Evolutionary conservation across 129 eudicot genomes (phyloP).

Genomic region (Artemisia argyi): DNA sequence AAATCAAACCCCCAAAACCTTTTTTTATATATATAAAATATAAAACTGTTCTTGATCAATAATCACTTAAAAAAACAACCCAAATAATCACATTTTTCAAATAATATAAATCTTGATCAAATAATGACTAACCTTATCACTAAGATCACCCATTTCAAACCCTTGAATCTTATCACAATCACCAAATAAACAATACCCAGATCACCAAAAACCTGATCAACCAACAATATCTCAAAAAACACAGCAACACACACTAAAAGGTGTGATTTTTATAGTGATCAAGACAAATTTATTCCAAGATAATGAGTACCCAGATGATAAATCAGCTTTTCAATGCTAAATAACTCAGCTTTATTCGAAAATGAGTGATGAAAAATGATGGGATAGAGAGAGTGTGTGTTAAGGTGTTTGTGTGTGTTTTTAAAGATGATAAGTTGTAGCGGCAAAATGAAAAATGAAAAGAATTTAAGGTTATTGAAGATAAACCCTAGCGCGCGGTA

Average conservation of each 20-base stretch:
- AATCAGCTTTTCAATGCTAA: neutral
- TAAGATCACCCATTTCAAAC: slow-evolving; percentile 1
- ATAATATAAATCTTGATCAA: neutral
- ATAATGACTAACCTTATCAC: slow-evolving; percentile 11
- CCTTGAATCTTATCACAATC: neutral
- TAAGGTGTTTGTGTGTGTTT: neutral
- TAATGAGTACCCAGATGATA: slow-evolving; percentile 6
- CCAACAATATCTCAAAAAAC: neutral
- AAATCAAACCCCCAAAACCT: no score
- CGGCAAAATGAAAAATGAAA: slow-evolving; percentile 35
- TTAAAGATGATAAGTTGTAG: slow-evolving; percentile 27
- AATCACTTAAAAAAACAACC: neutral
- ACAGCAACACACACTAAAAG: neutral
- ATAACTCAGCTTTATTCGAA: neutral
- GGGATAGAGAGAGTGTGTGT: neutral
- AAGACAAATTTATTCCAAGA: neutral
- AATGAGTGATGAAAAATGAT: neutral
- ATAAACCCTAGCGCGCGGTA: slow-evolving; percentile 66
- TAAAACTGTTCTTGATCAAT: no score
- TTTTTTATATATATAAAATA: no score
- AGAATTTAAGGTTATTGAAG: slow-evolving; percentile 38
- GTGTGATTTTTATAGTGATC: neutral
- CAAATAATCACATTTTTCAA: neutral
- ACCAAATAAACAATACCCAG: neutral
- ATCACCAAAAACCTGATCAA: neutral